Conservation (phyloP, 306 rosid species). For the Inga leiocalycina region DNA sequence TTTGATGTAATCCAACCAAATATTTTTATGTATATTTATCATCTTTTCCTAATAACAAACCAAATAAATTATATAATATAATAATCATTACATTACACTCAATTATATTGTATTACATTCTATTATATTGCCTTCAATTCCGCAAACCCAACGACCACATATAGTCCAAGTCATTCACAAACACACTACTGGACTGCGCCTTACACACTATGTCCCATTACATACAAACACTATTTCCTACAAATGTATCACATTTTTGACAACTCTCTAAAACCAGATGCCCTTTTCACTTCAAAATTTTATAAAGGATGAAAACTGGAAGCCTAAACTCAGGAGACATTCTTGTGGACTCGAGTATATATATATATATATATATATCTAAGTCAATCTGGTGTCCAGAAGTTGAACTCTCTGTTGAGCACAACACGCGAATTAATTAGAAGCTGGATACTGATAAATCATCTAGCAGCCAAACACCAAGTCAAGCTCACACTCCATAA, state of each 20-base stretch:
- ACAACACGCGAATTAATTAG: not conserved
- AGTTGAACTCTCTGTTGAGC: not conserved
- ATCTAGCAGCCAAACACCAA: slow-evolving; percentile 17
- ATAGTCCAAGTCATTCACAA: too few species aligned
- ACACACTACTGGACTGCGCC: too few species aligned
- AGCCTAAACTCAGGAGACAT: not conserved
- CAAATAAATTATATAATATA: too few species aligned
- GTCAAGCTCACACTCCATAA: slow-evolving; percentile 21
- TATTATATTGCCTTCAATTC: too few species aligned
- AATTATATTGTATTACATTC: too few species aligned
- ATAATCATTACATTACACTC: too few species aligned
- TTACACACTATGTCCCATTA: too few species aligned
- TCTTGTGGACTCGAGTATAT: not conserved
- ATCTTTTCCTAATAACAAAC: too few species aligned
- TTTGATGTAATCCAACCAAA: too few species aligned
- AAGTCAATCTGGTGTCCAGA: not conserved
- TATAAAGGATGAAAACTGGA: not conserved
- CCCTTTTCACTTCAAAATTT: not conserved
- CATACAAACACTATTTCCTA: too few species aligned
- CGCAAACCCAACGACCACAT: too few species aligned
- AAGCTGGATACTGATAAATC: slow-evolving; percentile 3
- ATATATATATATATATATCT: not conserved
- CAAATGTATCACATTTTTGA: not conserved
- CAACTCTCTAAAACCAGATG: not conserved
- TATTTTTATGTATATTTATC: too few species aligned